phyloP scores from a whole-genome alignment of 2,329 filamentous ascomycete species.

The Pseudogymnoascus sp. region DNA sequence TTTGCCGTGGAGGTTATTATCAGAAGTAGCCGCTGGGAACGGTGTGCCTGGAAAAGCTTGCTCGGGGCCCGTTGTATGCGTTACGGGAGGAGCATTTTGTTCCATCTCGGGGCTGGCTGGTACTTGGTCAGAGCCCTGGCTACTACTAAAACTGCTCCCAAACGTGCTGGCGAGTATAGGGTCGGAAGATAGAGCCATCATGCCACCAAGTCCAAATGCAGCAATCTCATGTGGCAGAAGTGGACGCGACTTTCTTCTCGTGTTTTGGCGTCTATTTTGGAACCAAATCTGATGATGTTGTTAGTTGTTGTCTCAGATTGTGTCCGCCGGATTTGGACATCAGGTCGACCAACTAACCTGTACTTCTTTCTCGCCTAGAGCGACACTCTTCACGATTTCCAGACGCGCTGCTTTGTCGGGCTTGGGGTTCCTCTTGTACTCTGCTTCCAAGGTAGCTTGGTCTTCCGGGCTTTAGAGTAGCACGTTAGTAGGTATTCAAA shows the following conservation, averaged over 20 bases:
- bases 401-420: conserved; percentile 84
- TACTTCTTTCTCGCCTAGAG: conserved; percentile 89
- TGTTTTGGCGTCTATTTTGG: conserved; percentile 89
- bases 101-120: background rate
- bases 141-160: conserved; percentile 18
- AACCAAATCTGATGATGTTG: conserved; percentile 73
- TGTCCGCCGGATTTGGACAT: background rate
- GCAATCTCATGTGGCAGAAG: conserved; percentile 69
- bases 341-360: conserved; percentile 54
- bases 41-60: background rate
- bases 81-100: background rate
- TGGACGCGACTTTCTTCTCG: conserved; percentile 79
- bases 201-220: conserved; percentile 43
- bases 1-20: conserved; percentile 2
- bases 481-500: background rate
- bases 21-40: background rate
- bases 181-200: conserved; percentile 25
- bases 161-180: conserved; percentile 15
- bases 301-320: conserved; percentile 3
- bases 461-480: conserved; percentile 61
- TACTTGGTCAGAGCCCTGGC: conserved; percentile 16
- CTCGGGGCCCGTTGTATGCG: background rate
- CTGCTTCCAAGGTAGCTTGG: conserved; percentile 77
- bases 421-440: conserved; percentile 78
- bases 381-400: conserved; percentile 75